Evolutionary conservation across 345 rosid species (phyloP).

Genomic region (Syzygium aromaticum): DNA sequence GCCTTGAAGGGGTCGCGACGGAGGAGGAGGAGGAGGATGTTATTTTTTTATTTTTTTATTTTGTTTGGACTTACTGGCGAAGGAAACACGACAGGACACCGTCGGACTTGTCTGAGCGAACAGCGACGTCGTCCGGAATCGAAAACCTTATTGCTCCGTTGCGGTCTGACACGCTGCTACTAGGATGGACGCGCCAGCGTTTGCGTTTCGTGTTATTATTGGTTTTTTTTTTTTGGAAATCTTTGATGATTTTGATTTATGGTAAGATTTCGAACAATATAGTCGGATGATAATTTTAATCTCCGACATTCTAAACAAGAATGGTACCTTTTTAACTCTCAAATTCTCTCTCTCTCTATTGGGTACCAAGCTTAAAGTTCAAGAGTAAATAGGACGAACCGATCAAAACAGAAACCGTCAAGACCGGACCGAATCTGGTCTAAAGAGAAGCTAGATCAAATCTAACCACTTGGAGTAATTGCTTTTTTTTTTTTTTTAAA

Average conservation of each 20-base stretch:
- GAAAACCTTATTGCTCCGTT: not conserved
- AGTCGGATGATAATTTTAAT: no score
- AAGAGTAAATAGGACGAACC: fast-evolving
- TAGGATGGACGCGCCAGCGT: not conserved
- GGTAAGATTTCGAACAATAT: not conserved
- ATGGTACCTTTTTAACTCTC: no score
- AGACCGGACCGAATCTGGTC: no score
- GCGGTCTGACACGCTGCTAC: not conserved
- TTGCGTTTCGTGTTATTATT: not conserved
- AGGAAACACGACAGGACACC: not conserved
- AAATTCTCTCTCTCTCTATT: no score
- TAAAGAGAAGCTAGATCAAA: no score
- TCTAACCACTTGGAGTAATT: no score
- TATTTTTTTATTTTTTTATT: no score
- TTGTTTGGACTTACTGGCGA: not conserved
- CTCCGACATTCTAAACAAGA: not conserved
- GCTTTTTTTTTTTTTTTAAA: no score
- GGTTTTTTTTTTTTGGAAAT: not conserved
- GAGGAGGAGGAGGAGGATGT: no score
- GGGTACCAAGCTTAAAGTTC: no score
- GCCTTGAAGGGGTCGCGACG: not conserved
- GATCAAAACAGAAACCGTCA: no score
- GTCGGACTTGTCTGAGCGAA: not conserved
- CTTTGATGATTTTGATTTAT: not conserved
- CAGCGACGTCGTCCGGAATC: not conserved